Base-by-base conservation (phyloP, 768 basidiomycete species). In the Suillus variegatus region DNA sequence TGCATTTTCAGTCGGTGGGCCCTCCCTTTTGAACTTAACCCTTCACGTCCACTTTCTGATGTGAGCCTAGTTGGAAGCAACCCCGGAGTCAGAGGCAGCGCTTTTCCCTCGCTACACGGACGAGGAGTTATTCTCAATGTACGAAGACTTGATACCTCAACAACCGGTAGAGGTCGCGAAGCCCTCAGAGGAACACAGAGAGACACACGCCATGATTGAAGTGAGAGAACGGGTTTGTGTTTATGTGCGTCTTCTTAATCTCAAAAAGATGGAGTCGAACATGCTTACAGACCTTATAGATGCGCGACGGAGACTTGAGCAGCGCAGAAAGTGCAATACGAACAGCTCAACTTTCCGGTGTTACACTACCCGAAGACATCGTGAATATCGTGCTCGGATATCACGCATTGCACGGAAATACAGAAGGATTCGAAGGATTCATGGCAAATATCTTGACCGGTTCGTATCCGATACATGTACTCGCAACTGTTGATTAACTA, bases 311-410 rank as follows among this genome's bases (percentile, higher is more conserved):
- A 4, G 91, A 93, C 67, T 69, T 69, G 0, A 70, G 76, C 32
- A 82, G 84, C 0, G 88, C 86, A 1, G 83, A 88, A 67, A 69
- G 72, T 2, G 78, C 82, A 2, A 71, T 93, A n/a, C 25, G 62
- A 22, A 57, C 44, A 22, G n/a, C 1, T 38, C 10, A 38, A 9
- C 36, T 38, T 38, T 38, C 36, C 10, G 36, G 36, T 38, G 9
- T 38, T 10, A 38, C 36, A 38, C 36, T 10, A 38, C 36, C 36
- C 10, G 83, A 82, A 61, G 78, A 80, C 0, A 68, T 80, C 1
- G 56, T 88, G 6, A 85, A 85, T 22, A 68, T 72, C 0, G 72
- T 89, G 1, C 77, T 94, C 60, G 77, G 77, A 55, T 69, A 82
- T 14, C 83, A 88, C 69, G 85, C 88, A 0, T 68, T 71, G 4